Evolutionary conservation across 2,329 filamentous ascomycete genomes (phyloP), one percentile per base, ranked within the genome.

Genomic region (Fusarium goolgardi): DNA sequence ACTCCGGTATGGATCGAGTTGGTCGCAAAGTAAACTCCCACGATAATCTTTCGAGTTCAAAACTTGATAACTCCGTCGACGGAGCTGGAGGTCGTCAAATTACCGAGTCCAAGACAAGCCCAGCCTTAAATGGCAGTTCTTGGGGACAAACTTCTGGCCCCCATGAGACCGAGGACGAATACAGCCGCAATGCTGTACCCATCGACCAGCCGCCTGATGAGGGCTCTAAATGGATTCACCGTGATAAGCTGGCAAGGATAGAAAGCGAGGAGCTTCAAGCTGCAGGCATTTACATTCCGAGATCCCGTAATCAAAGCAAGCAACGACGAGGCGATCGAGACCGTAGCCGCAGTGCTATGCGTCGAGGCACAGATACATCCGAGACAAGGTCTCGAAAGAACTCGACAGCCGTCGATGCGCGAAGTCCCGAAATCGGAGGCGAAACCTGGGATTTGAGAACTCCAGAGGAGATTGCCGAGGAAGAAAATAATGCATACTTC

Each of bases 201-300:
- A 60, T 72, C 11, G 74, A 76, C 34, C 52, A 75, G 13, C 70
- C 70, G 11, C 80, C 83, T 34, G 80, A 83, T 34, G 89, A 91
- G 63, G 84, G 88, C 63, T 91, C 89, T 32, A 90, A 92, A 77
- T 96, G 92, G 92, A 95, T 96, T 72, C 92, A 96, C 75, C 84
- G 92, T 58, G 92, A 96, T 79, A 95, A 95, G 79, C 81, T 96
- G 64, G 92, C 91, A 55, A 88, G 87, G 75, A 96, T 95, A 71
- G 92, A 96, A 79, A 95, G 83, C 71, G 86, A 90, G 74, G 92
- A 96, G 79, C 84, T 96, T 65, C 90, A 93, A 76, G 91, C 91
- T 61, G 91, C 91, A 9, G 92, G 92, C 31, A 89, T 94, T 71
- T 82, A 86, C 51, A 75, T 90, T 63, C 83, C 88, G 66, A 80